Base-by-base conservation (phyloP, 176 grass and related monocot genomes). In the Eragrostis nindensis region DNA sequence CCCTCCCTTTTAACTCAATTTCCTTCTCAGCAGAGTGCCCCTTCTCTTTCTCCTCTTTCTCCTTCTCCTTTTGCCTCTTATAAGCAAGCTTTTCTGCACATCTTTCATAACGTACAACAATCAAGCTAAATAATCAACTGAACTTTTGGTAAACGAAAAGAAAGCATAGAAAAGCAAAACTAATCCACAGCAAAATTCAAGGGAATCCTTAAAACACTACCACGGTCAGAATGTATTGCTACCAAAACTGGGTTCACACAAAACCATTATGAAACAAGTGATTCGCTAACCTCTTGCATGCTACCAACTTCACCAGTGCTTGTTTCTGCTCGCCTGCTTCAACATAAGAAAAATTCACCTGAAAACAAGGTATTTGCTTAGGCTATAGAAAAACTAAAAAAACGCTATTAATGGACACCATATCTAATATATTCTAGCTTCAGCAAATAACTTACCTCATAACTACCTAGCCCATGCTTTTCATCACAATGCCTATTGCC, bases 31-130 rank as follows among this genome's bases (percentile, higher is more conserved):
- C 60, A 17, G 17, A 70, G 11, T 17, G 16, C 39, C 90, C 66
- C 4, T 76, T 79, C 47, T 84, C 88, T 43, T 88, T 85, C 44
- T 85, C 86, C 38, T 84, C 88, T 42, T 88, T 93, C 64, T 93
- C 73, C 60, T 86, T 97, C 77, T 93, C 94, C 64, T 91, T 98
- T 68, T 86, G 83, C 83, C 88, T 94, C 83, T 86, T 94, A 80
- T 98, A 92, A 73, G 86, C 95, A 85, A 94, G 95, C 42, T 94
- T 98, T 80, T 98, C 95, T 94, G 92, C 90, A 87, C 95, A 98
- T 92, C 95, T 98, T 94, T 92, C 75, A 78, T 59, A 80, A 63
- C 81, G 80, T 61, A 91, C n/a, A 63, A 32, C 5, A 78, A 77
- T 85, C 64, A 92, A 79, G 70, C 68, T 52, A 83, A 64, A 65